These are phyloP conservation scores for Cucurbita maxima DNA, from an alignment of 306 rosid species.

Conservation along the genomic window DNA sequence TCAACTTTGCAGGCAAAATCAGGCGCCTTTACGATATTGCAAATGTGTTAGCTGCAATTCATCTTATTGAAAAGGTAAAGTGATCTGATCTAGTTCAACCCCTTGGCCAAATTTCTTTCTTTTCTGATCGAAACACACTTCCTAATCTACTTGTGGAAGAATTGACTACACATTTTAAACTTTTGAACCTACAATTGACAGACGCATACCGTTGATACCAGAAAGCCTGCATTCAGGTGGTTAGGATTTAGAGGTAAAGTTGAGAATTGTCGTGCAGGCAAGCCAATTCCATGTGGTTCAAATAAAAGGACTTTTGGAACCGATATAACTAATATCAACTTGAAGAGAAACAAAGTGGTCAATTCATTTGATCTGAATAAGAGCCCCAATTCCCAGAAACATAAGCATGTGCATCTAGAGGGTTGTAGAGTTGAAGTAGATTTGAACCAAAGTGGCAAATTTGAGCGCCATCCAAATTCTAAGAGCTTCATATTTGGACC, in stretches of 20 bases:
- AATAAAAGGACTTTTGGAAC: slow-evolving; percentile 66
- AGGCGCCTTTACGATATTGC: slow-evolving; percentile 92
- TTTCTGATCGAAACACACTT: neutral
- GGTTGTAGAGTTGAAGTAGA: slow-evolving; percentile 12
- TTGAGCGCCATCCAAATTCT: slow-evolving; percentile 22
- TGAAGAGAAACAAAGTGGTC: slow-evolving; percentile 31
- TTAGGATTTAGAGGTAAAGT: slow-evolving; percentile 39
- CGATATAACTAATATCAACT: slow-evolving; percentile 53
- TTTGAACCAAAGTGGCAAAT: slow-evolving; percentile 3
- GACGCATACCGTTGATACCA: slow-evolving; percentile 61
- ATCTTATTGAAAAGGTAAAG: slow-evolving; percentile 75
- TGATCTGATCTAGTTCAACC: neutral
- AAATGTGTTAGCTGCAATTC: slow-evolving; percentile 77
- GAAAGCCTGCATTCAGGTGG: slow-evolving; percentile 94
- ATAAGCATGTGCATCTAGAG: slow-evolving; percentile 15
- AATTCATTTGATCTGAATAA: slow-evolving; percentile 15
- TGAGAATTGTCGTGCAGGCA: slow-evolving; percentile 9
- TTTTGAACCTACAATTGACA: slow-evolving; percentile 15
- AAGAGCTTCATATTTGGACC: slow-evolving; percentile 72
- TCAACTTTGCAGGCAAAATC: slow-evolving; percentile 65
- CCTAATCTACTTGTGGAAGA: neutral
- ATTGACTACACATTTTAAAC: neutral
- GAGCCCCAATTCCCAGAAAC: slow-evolving; percentile 11
- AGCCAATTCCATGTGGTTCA: slow-evolving; percentile 21
- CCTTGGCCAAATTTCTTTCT: neutral